Evolutionary conservation across 2,329 filamentous ascomycete genomes (phyloP), one percentile per base, ranked within the genome.

Genomic region (Sarocladium strictum): DNA sequence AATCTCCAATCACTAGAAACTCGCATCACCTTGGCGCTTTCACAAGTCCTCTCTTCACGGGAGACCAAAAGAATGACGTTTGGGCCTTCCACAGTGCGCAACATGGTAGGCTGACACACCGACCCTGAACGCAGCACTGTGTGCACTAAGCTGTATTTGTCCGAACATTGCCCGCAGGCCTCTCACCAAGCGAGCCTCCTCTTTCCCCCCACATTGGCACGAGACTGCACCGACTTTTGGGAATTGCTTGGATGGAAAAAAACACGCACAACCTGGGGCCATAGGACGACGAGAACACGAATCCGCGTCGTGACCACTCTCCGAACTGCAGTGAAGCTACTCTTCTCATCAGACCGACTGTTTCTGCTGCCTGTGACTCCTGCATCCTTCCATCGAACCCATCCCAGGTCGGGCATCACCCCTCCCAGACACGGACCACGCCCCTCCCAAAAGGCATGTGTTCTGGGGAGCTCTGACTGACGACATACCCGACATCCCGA

Each of bases 191-290:
- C 14, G 24, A 19, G 24, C 40, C 40, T 43, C 49, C 49, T 38
- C 50, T 27, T n/a, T 27, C 50, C 62, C 69, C 67, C 68, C 70
- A 71, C 69, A 70, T 65, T 56, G 64, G 62, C 64, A 69, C 64
- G 62, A 70, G 66, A 65, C 65, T 67, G 67, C 61, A 63, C 68
- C 69, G 67, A 72, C 66, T 72, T 69, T 71, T 69, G 62, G 62
- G 64, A 67, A 66, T 63, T 64, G 62, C 65, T 63, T 61, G 47
- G 57, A 55, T 61, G 54, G 60, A 65, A 67, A 70, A 70, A 69
- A 69, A 67, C 68, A 67, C 68, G 69, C 61, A 63, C 55, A 57
- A 51, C 47, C 26, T 33, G 27, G 29, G 43, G 47, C 29, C 11
- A 51, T 35, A 51, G 47, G 14, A 33, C 27, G 17, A 35, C 47